Conservation (phyloP, 139 green algal genomes). For the Klebsormidium nitens region DNA sequence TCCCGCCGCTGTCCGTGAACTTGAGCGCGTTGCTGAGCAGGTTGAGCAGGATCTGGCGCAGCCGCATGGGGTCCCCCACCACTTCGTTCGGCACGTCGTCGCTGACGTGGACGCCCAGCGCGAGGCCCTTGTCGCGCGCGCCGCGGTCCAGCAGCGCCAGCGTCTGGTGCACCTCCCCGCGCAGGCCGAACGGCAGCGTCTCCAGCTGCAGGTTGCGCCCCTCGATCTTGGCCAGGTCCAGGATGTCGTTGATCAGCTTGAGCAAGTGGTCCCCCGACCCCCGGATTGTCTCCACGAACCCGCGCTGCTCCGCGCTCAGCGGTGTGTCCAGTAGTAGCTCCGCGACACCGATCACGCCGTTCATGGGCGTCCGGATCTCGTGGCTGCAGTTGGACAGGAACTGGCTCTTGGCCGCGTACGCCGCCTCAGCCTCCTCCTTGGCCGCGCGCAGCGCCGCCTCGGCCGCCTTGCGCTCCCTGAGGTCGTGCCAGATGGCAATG, state of each 20-base stretch:
- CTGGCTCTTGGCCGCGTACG: conserved; percentile 50
- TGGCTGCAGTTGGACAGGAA: conserved; percentile 69
- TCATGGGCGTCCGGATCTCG: conserved; percentile 65
- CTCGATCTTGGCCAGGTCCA: conserved; percentile 34
- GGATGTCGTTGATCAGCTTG: conserved; percentile 20
- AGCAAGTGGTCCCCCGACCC: conserved; percentile 30
- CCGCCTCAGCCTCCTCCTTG: conserved; percentile 44
- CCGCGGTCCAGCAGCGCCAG: conserved; percentile 27
- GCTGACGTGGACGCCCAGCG: no score
- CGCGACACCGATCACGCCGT: conserved; percentile 56
- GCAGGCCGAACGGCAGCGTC: conserved; percentile 11
- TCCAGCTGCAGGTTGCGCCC: conserved; percentile 19
- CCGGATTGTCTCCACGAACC: conserved; percentile 33
- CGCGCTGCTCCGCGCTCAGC: conserved; percentile 54
- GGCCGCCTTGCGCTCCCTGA: conserved; percentile 23
- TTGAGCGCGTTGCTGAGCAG: conserved; percentile 35
- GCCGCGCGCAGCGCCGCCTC: conserved; percentile 20
- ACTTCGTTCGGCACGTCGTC: no score
- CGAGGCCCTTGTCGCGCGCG: conserved; percentile 23
- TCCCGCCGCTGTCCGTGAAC: conserved; percentile 29
- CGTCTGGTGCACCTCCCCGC: conserved; percentile 1
- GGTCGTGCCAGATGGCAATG: conserved; percentile 43
- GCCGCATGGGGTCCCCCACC: conserved; percentile 24
- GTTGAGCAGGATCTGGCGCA: conserved; percentile 38
- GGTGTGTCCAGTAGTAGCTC: conserved; percentile 50